Percentiles rank a stretch among this genome's conserved stretches.
These are phyloP conservation scores for Fraxinus sp. DNA, from an alignment of 305 asterid species.

Conservation along the genomic window DNA sequence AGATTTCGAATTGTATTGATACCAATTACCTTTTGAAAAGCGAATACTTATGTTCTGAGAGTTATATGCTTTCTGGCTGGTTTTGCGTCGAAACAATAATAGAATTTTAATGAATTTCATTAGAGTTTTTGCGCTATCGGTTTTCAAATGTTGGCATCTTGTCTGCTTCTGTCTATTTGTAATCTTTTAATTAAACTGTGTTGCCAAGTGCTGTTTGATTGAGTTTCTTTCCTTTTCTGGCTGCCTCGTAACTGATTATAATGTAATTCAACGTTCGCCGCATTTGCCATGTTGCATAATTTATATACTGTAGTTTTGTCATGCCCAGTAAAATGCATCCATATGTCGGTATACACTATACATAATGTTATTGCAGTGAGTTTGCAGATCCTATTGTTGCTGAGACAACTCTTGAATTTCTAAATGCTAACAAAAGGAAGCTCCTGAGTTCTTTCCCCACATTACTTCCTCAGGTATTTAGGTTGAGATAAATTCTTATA, in stretches of 20 bases:
- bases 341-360: conserved; percentile 17
- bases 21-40: conserved; percentile 8
- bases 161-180: conserved; percentile 7
- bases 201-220: conserved; percentile 3
- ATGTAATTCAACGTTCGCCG: background rate
- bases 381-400: conserved; percentile 94
- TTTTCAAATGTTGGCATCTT: background rate
- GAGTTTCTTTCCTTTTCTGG: conserved; percentile 7
- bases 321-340: background rate
- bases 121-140: background rate
- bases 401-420: conserved; percentile 79
- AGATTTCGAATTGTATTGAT: background rate
- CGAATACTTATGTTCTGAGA: conserved; percentile 8
- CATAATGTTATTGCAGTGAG: conserved; percentile 64
- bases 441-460: conserved; percentile 64
- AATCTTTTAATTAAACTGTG: conserved; percentile 12
- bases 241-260: conserved; percentile 20
- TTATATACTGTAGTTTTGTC: background rate
- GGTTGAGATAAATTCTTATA: conserved; percentile 18
- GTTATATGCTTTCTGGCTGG: conserved; percentile 14
- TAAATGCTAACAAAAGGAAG: conserved; percentile 66
- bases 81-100: conserved; percentile 1
- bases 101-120: background rate
- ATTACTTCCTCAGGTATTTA: conserved; percentile 77
- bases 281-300: conserved; percentile 17